Conservation (phyloP, 2,329 filamentous ascomycete species). For the Neofusicoccum sp. region DNA sequence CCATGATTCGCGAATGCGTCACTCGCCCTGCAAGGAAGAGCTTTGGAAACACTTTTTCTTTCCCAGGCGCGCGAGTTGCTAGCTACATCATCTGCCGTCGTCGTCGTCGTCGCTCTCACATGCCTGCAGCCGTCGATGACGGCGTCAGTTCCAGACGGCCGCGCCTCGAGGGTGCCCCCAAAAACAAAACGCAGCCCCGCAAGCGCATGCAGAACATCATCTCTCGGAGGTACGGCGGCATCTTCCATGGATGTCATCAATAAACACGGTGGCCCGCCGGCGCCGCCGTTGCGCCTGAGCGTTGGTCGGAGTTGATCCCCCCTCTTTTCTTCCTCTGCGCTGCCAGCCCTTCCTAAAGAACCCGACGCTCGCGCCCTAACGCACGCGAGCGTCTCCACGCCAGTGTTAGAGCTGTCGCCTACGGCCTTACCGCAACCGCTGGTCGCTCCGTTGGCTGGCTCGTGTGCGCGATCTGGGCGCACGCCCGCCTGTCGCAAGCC, state of each 20-base stretch:
- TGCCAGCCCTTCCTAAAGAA: slow-evolving; percentile 13
- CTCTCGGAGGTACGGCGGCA: slow-evolving; percentile 1
- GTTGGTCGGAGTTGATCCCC: slow-evolving; percentile 10
- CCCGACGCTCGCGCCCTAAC: background rate
- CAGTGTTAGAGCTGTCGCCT: background rate
- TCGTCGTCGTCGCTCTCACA: slow-evolving; percentile 15
- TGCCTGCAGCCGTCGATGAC: background rate
- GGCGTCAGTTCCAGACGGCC: slow-evolving; percentile 3
- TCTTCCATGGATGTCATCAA: slow-evolving; percentile 12
- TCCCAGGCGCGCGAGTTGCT: background rate
- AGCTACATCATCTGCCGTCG: background rate
- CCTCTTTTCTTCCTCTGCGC: slow-evolving; percentile 6
- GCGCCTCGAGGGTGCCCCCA: background rate
- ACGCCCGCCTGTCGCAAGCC: slow-evolving; percentile 1
- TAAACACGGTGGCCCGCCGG: slow-evolving; percentile 16
- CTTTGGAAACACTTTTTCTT: background rate
- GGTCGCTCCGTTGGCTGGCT: slow-evolving; percentile 5
- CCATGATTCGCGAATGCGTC: slow-evolving; percentile 12
- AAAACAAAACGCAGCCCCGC: slow-evolving; percentile 11
- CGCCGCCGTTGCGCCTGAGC: slow-evolving; percentile 4
- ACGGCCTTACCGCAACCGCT: background rate
- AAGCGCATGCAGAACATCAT: slow-evolving; percentile 2
- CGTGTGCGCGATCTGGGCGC: slow-evolving; percentile 6
- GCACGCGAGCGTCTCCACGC: slow-evolving; percentile 14
- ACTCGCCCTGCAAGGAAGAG: background rate